Evolutionary conservation across 495 filamentous ascomycete species (phyloP).

Genomic region (Neurospora intermedia): DNA sequence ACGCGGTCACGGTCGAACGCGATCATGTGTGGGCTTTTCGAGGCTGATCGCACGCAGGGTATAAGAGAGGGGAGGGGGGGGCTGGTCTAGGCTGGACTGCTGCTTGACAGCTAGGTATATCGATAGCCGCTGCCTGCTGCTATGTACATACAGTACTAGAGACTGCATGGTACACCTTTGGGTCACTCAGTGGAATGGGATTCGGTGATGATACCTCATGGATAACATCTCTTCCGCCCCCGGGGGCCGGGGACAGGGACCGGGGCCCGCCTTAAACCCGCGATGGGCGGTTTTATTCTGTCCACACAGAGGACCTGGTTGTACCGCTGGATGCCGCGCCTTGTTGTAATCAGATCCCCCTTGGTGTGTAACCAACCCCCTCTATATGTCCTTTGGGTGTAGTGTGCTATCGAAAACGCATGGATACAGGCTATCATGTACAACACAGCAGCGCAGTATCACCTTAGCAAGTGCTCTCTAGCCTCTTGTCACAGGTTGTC

Average conservation of each 20-base stretch:
- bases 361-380: not conserved
- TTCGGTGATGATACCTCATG: not conserved
- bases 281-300: not conserved
- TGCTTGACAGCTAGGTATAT: not conserved
- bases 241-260: not conserved
- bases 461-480: not conserved
- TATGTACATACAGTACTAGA: not conserved
- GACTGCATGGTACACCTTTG: not conserved
- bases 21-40: not conserved
- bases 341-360: not conserved
- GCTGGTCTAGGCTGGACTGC: not conserved
- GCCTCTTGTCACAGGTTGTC: not conserved
- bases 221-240: not conserved
- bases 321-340: not conserved
- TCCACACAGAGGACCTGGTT: not conserved
- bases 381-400: not conserved
- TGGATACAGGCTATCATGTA: not conserved
- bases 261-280: not conserved
- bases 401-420: not conserved
- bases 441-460: not conserved
- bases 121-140: not conserved
- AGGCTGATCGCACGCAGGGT: not conserved
- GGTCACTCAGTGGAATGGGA: not conserved
- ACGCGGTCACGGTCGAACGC: not conserved
- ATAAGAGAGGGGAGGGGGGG: not conserved